A percentile compares a stretch with the other conserved stretches of the same genome.
Evolutionary conservation across 768 basidiomycete genomes (phyloP).

Genomic region (Suillus placidus): DNA sequence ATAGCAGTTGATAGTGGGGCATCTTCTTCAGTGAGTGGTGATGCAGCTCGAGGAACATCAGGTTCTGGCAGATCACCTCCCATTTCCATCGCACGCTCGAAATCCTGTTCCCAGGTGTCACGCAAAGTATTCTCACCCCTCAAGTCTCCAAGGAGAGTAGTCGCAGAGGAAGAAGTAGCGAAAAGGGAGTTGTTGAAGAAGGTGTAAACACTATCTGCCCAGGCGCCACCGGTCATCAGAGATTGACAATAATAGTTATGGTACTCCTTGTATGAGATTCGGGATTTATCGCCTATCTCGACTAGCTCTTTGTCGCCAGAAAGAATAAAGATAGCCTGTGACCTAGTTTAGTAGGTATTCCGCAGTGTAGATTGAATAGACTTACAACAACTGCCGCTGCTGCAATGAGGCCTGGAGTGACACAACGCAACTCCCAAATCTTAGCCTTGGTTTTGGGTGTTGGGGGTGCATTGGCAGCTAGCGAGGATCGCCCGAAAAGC

Average conservation of each 20-base stretch:
- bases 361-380: not conserved
- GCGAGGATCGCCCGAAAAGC: not conserved
- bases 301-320: slow-evolving; percentile 4
- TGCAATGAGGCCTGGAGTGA: slow-evolving; percentile 2
- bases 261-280: slow-evolving; percentile 5
- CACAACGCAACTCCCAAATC: not conserved
- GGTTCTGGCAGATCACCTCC: not conserved
- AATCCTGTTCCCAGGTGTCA: not conserved
- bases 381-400: slow-evolving; percentile 6
- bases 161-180: not conserved
- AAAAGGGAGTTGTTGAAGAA: slow-evolving; percentile 12
- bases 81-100: not conserved
- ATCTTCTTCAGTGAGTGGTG: not conserved
- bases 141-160: not conserved
- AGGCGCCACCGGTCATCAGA: not conserved
- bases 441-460: slow-evolving; percentile 1
- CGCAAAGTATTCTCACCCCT: not conserved
- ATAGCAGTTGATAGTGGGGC: too few relatives aligned
- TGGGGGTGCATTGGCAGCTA: not conserved
- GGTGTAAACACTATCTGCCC: not conserved
- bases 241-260: slow-evolving; percentile 5
- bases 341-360: not conserved
- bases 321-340: not conserved
- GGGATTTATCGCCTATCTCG: not conserved
- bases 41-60: not conserved